phyloP scores from a whole-genome alignment of 768 basidiomycete species.

The Russula abietina region DNA sequence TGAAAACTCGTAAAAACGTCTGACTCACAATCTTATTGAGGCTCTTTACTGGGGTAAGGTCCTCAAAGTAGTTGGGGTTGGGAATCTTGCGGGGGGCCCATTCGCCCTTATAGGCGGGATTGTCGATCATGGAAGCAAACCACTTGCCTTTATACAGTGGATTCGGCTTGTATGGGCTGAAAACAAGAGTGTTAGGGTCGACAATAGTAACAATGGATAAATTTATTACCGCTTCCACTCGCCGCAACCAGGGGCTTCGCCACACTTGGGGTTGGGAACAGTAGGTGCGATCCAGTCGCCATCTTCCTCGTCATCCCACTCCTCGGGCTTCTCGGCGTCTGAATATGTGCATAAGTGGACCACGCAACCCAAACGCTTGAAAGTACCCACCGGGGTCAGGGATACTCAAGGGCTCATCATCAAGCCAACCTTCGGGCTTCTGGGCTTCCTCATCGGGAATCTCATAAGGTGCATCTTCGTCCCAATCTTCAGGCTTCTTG shows the following conservation, averaged over 20 bases:
- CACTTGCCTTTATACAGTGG: conserved; percentile 98
- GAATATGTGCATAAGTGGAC: neutral
- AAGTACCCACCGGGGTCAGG: conserved; percentile 71
- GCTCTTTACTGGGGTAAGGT: conserved; percentile 70
- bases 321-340: conserved; percentile 93
- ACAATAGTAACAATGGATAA: neutral
- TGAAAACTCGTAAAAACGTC: neutral
- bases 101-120: conserved; percentile 94
- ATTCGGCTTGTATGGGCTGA: conserved; percentile 80
- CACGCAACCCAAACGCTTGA: neutral
- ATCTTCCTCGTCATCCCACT: conserved; percentile 99
- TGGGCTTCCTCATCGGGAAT: conserved; percentile 80
- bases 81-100: conserved; percentile 89
- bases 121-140: conserved; percentile 90
- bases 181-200: neutral
- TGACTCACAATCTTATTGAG: conserved; percentile 75
- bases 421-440: conserved; percentile 96
- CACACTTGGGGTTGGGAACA: conserved; percentile 85
- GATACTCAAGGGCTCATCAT: conserved; percentile 70
- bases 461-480: conserved; percentile 92
- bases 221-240: conserved; percentile 75
- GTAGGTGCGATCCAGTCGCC: conserved; percentile 96
- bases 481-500: conserved; percentile 94
- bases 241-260: conserved; percentile 88
- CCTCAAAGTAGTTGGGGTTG: conserved; percentile 91